A percentile compares a stretch with the other conserved stretches of the same genome.
Conservation (phyloP, 768 basidiomycete species). For the Pisolithus sp. region DNA sequence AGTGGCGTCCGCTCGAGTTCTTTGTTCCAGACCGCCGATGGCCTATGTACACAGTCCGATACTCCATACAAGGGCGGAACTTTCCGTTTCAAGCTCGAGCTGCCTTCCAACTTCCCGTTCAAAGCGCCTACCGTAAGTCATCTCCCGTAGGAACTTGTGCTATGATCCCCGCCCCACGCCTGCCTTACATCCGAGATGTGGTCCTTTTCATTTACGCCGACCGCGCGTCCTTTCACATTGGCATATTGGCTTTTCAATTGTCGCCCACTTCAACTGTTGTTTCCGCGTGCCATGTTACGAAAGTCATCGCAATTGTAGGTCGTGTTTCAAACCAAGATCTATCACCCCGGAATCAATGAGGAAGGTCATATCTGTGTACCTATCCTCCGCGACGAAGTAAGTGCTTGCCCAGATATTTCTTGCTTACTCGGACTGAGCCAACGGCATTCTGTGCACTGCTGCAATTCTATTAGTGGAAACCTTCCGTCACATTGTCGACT, state of each 20-base stretch:
- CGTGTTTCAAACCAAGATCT: slow-evolving; percentile 78
- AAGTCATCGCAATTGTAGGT: slow-evolving; percentile 42
- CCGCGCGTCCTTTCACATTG: not conserved
- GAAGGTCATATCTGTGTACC: slow-evolving; percentile 84
- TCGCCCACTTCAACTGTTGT: not conserved
- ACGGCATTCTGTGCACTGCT: too few species aligned
- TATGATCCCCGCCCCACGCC: slow-evolving; percentile 1
- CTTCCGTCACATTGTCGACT: slow-evolving; percentile 64
- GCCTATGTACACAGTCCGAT: slow-evolving; percentile 42
- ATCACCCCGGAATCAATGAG: slow-evolving; percentile 88
- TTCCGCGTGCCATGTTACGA: slow-evolving; percentile 13
- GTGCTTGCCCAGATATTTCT: slow-evolving; percentile 19
- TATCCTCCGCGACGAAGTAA: slow-evolving; percentile 75
- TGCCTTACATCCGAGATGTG: slow-evolving; percentile 17
- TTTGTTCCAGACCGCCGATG: slow-evolving; percentile 3
- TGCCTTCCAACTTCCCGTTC: slow-evolving; percentile 83
- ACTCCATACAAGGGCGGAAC: slow-evolving; percentile 82
- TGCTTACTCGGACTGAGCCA: not conserved
- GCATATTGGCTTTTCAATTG: not conserved
- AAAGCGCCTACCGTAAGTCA: slow-evolving; percentile 67
- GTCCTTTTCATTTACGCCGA: slow-evolving; percentile 2
- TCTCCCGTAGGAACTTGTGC: not conserved
- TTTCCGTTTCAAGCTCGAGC: slow-evolving; percentile 64
- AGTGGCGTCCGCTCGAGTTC: slow-evolving; percentile 19
- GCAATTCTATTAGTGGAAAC: slow-evolving; percentile 64